Base-by-base conservation (phyloP, 2,329 filamentous ascomycete species). In the Trichophaea hybrida region DNA sequence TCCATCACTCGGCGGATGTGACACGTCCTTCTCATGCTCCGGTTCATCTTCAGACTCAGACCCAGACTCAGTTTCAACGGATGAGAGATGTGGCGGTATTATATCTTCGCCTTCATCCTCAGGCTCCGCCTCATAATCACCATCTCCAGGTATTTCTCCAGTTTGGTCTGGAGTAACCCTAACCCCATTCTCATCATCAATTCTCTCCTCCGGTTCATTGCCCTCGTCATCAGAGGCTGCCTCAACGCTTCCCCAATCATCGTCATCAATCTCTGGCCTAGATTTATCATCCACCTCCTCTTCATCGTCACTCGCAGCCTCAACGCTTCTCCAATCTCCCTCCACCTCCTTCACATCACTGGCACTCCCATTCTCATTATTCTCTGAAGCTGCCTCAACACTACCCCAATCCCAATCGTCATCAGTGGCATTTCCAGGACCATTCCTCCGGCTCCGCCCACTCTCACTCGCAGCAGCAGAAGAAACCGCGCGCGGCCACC, bases 91-190 rank as follows among this genome's bases (percentile, higher is more conserved):
- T 10, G 48, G 48, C 10, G 10, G 17, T 50, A 38, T 31, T 17
- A 53, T 35, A 7, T 58, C 56, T 38, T 58, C 56, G 4, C n/a
- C 35, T 17, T 58, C 48, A 7, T 58, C 56, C 32, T 58, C 56
- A 5, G 33, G 38, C 48, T 32, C 37, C 38, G 6, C 15, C n/a
- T 37, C 48, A 33, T 40, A 34, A 13, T 40, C 53, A 10, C 35
- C 56, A 15, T 40, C 48, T 33, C 37, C 56, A 8, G 33, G 6
- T 2, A 24, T 43, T 13, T 17, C 17, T 32, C 38, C 37, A 31
- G 7, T 12, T 24, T 2, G 12, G 10, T 12, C 7, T 17, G 2
- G 8, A 17, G 44, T 49, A 24, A 15, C 10, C 38, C 33, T 13
- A 50, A 34, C 15, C n/a, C 43, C 49, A n/a, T 49, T 51, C 24